Conservation (phyloP, 345 rosid genomes). For the Gossypium anomalum region DNA sequence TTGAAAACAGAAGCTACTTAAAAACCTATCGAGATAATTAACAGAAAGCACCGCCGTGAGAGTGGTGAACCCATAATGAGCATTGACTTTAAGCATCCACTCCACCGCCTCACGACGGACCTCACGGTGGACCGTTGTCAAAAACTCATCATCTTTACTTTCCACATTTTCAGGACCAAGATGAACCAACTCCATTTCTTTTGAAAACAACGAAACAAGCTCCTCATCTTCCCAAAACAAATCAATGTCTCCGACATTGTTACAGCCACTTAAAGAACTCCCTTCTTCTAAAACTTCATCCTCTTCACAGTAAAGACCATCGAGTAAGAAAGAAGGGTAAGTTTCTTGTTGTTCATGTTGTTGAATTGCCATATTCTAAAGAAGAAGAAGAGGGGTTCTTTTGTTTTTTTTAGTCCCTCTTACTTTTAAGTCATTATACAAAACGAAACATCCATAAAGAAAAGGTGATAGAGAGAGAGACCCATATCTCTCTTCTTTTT, state of each 20-base stretch:
- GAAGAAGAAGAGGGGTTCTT: conserved; percentile 30
- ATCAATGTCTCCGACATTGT: conserved; percentile 27
- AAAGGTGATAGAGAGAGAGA: conserved; percentile 21
- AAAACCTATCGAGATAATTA: conserved; percentile 80
- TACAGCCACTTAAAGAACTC: conserved; percentile 17
- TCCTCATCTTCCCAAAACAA: conserved; percentile 78
- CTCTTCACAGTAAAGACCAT: conserved; percentile 69
- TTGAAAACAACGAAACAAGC: conserved; percentile 58
- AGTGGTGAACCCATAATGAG: conserved; percentile 60
- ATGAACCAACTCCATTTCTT: conserved; percentile 31
- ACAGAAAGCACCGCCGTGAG: conserved; percentile 72
- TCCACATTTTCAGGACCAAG: conserved; percentile 16
- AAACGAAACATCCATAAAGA: conserved; percentile 21
- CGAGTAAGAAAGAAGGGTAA: conserved; percentile 37
- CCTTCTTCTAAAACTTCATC: conserved; percentile 34
- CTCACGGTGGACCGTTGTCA: conserved; percentile 12
- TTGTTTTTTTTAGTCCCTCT: conserved; percentile 12
- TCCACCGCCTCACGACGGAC: conserved; percentile 64
- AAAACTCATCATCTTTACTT: conserved; percentile 12
- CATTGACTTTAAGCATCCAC: conserved; percentile 70
- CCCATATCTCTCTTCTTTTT: conserved; percentile 14
- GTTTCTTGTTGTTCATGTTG: conserved; percentile 22
- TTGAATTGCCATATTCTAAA: conserved; percentile 50
- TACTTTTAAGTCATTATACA: conserved; percentile 23
- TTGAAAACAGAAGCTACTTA: conserved; percentile 40